phyloP scores from a whole-genome alignment of 140 eudicot genomes.

The Erigeron philadelphicus region DNA sequence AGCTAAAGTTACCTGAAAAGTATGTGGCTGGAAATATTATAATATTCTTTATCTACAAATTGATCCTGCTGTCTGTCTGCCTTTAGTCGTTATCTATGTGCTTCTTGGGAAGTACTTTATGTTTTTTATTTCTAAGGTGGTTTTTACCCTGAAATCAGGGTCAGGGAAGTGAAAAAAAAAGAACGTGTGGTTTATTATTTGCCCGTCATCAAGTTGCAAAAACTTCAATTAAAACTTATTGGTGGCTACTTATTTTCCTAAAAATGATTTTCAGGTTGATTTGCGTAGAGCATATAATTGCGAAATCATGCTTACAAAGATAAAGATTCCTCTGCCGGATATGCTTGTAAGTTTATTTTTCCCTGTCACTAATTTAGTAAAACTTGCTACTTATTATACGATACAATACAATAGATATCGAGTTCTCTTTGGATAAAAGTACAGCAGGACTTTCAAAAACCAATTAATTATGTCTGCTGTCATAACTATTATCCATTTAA shows the following conservation, averaged over 20 bases:
- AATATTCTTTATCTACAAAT: neutral
- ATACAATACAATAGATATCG: neutral
- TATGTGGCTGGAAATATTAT: slow-evolving; percentile 5
- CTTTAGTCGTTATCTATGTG: slow-evolving; percentile 1
- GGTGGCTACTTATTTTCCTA: slow-evolving; percentile 3
- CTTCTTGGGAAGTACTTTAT: slow-evolving; percentile 12
- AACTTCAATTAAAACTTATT: neutral
- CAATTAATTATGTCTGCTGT: neutral
- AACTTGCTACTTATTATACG: neutral
- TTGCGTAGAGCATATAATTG: slow-evolving; percentile 94
- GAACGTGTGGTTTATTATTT: slow-evolving; percentile 16
- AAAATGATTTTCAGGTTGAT: slow-evolving; percentile 58
- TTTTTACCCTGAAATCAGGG: slow-evolving; percentile 19
- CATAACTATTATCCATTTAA: neutral
- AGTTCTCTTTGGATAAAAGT: neutral
- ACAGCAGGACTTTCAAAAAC: neutral
- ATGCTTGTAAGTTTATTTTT: slow-evolving; percentile 65
- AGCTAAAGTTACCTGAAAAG: slow-evolving; percentile 17
- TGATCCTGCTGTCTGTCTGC: slow-evolving; percentile 13
- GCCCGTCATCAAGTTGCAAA: slow-evolving; percentile 16
- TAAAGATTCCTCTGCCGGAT: slow-evolving; percentile 91
- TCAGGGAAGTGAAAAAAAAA: slow-evolving; percentile 18
- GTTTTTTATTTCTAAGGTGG: slow-evolving; percentile 5
- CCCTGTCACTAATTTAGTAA: neutral
- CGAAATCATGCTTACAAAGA: slow-evolving; percentile 95